Conservation (phyloP, 495 filamentous ascomycete genomes). For the Aspergillus sclerotioniger region DNA sequence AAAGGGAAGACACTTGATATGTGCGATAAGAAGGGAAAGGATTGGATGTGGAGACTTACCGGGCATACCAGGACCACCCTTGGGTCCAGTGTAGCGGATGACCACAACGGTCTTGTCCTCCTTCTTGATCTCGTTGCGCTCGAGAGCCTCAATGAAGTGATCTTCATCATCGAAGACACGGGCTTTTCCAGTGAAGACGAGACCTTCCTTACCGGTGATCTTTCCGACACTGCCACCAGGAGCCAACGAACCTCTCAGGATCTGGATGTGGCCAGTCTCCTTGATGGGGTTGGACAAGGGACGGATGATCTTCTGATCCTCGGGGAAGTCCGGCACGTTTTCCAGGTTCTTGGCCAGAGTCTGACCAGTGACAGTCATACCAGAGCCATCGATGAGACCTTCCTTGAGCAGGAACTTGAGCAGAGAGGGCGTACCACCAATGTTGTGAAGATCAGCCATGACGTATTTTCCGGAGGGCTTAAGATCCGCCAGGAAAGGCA, state of each 20-base stretch:
- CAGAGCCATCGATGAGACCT: constrained; percentile 78
- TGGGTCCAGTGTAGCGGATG: constrained; percentile 93
- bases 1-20: neutral
- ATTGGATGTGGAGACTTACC: constrained; percentile 22
- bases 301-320: constrained; percentile 84
- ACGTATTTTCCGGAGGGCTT: constrained; percentile 97
- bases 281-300: constrained; percentile 91
- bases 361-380: constrained; percentile 91
- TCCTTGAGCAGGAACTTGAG: constrained; percentile 89
- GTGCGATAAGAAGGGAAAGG: neutral
- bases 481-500: constrained; percentile 88
- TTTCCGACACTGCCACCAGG: constrained; percentile 92
- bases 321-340: constrained; percentile 70
- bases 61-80: constrained; percentile 94
- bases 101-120: constrained; percentile 96
- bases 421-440: constrained; percentile 86
- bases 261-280: constrained; percentile 90
- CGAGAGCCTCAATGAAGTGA: constrained; percentile 70
- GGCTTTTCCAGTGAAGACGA: constrained; percentile 79
- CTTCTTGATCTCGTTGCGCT: constrained; percentile 81
- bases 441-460: constrained; percentile 83
- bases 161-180: constrained; percentile 85
- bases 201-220: constrained; percentile 96
- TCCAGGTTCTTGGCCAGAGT: constrained; percentile 87
- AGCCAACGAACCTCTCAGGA: constrained; percentile 84